phyloP scores from a whole-genome alignment of 345 rosid species.

The Hypericum androsaemum region DNA sequence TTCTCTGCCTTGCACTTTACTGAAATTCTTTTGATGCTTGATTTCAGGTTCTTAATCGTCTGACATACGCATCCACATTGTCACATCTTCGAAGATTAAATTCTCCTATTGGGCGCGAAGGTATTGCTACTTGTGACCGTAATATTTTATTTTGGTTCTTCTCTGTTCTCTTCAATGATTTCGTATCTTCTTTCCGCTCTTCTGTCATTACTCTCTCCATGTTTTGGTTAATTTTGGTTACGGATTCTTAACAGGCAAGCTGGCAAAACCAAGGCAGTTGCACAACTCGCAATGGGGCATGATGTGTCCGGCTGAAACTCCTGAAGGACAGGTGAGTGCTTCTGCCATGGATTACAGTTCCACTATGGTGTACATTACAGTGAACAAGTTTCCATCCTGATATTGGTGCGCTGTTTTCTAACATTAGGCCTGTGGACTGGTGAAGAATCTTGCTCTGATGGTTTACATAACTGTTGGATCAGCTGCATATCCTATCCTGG shows the following conservation, averaged over 20 bases:
- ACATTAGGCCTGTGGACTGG: slow-evolving; percentile 87
- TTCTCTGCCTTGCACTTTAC: not conserved
- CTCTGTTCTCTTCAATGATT: not conserved
- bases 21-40: not conserved
- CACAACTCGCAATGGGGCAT: slow-evolving; percentile 99
- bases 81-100: slow-evolving; percentile 93
- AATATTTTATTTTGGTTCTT: not conserved
- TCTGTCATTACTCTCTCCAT: not conserved
- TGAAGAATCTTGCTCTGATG: slow-evolving; percentile 96
- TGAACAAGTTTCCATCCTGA: too few relatives aligned
- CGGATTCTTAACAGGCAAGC: slow-evolving; percentile 48
- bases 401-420: not conserved
- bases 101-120: slow-evolving; percentile 99
- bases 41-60: slow-evolving; percentile 77
- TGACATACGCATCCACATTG: slow-evolving; percentile 91
- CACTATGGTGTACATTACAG: too few relatives aligned
- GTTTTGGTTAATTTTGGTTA: not conserved
- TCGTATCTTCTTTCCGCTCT: not conserved
- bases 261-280: slow-evolving; percentile 96
- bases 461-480: slow-evolving; percentile 96
- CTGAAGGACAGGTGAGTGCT: slow-evolving; percentile 88
- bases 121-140: slow-evolving; percentile 20
- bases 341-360: not conserved
- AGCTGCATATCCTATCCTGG: slow-evolving; percentile 86
- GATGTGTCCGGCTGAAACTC: slow-evolving; percentile 99